Base-by-base conservation (phyloP, 257 asterid species). In the Buddleja alternifolia region DNA sequence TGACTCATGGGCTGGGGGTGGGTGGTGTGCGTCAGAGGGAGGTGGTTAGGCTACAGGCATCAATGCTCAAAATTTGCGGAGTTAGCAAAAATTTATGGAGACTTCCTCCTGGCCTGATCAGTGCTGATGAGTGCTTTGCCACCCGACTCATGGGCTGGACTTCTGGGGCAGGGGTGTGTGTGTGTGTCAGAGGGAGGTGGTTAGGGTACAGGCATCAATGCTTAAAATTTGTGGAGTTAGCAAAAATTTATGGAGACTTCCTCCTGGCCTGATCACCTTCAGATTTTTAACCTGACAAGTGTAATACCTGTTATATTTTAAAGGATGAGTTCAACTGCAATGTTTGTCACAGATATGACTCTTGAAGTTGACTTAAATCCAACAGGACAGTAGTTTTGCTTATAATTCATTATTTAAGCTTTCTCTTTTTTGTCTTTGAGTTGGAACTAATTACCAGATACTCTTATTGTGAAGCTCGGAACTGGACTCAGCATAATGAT, bases 401-500 rank as follows among this genome's bases (percentile, higher is more conserved):
- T 66, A 51, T 24, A 39, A 17, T 44, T 25, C 41, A 34, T 36
- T 34, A 47, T 17, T 46, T 66, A 17, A 67, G 24, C 32, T 19
- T 52, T n/a, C n/a, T 57, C 60, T 16, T 40, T 46, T 50, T 52
- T 39, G 29, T 37, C 24, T 70, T 60, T 65, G 58, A 25, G 44
- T 68, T 60, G 67, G 56, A 64, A 77, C 79, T 83, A 60, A 84
- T 74, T 73, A 44, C 9, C 9, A n/a, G 24, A 40, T 53, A 17
- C 14, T 72, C 61, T 78, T 34, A 65, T 71, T 70, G 50, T 89
- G 90, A 71, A 94, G 99, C 90, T 94, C 53, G 99, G 99, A 63
- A 94, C 99, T 71, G 97, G 99, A 70, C 77, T 91, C 64, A 87
- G 99, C 81, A 91, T 94, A 80, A 45, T 89, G 85, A 79, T 94